Percentiles rank a stretch among this genome's conserved stretches.
Evolutionary conservation across 2,329 filamentous ascomycete genomes (phyloP).

Genomic region (Pseudodiploospora longispora): DNA sequence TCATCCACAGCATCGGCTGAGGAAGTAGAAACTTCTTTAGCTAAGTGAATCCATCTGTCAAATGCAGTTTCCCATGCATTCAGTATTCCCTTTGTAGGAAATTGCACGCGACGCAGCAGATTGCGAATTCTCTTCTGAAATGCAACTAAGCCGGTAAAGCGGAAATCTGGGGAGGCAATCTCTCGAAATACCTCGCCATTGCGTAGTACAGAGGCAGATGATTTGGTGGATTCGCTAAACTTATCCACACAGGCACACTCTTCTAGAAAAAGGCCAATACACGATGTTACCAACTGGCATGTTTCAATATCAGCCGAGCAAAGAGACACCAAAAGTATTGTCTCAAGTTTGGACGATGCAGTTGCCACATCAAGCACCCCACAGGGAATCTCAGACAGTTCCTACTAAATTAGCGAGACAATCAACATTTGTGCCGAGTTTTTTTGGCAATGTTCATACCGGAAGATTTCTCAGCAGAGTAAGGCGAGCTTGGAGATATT

Average conservation of each 20-base stretch:
- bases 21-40: constrained; percentile 52
- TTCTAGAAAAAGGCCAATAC: constrained; percentile 54
- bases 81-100: constrained; percentile 58
- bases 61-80: constrained; percentile 60
- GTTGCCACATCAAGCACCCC: constrained; percentile 47
- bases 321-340: constrained; percentile 52
- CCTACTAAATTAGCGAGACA: constrained; percentile 29
- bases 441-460: constrained; percentile 20
- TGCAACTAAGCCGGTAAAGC: constrained; percentile 60
- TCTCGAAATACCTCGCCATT: constrained; percentile 55
- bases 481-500: constrained; percentile 49
- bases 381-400: constrained; percentile 44
- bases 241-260: constrained; percentile 49
- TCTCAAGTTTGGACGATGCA: constrained; percentile 51
- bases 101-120: constrained; percentile 51
- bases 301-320: constrained; percentile 59
- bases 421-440: too few species aligned
- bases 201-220: constrained; percentile 44
- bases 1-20: constrained; percentile 46
- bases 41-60: constrained; percentile 55
- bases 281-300: constrained; percentile 56
- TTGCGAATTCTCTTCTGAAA: constrained; percentile 59
- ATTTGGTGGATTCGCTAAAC: constrained; percentile 40
- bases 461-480: constrained; percentile 42
- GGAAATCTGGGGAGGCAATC: constrained; percentile 54